phyloP scores from a whole-genome alignment of 805 yeast genomes.

The Kregervanrija delftensis region DNA sequence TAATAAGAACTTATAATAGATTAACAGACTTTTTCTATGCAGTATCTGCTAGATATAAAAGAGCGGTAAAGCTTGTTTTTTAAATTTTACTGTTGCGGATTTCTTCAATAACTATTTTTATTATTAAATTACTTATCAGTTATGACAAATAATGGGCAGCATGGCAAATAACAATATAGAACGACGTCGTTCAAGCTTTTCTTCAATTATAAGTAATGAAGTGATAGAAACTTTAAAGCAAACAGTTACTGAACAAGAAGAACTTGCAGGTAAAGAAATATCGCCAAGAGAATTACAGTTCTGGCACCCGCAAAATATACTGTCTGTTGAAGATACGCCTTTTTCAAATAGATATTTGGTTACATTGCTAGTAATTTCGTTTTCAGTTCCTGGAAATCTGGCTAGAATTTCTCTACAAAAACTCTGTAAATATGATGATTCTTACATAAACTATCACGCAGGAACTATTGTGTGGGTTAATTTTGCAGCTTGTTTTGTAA shows the following conservation, averaged over 20 bases:
- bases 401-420: constrained; percentile 10
- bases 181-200: background rate
- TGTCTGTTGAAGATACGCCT: constrained; percentile 14
- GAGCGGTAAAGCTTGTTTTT: too few species aligned
- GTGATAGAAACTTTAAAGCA: background rate
- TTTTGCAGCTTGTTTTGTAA: constrained; percentile 61
- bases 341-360: constrained; percentile 10
- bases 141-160: background rate
- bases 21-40: too few species aligned
- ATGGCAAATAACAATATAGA: background rate
- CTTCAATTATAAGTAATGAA: background rate
- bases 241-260: constrained; percentile 9
- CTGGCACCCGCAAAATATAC: constrained; percentile 12
- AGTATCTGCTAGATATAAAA: too few species aligned
- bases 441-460: constrained; percentile 12
- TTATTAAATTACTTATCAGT: background rate
- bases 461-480: constrained; percentile 65
- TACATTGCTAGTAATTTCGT: constrained; percentile 5
- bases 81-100: background rate
- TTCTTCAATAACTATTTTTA: background rate
- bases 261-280: constrained; percentile 4
- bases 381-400: constrained; percentile 12
- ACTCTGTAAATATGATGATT: constrained; percentile 10
- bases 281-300: constrained; percentile 10
- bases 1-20: too few species aligned